Base-by-base conservation (phyloP, 768 basidiomycete genomes). In the Porphyrellus cyaneotinctus region DNA sequence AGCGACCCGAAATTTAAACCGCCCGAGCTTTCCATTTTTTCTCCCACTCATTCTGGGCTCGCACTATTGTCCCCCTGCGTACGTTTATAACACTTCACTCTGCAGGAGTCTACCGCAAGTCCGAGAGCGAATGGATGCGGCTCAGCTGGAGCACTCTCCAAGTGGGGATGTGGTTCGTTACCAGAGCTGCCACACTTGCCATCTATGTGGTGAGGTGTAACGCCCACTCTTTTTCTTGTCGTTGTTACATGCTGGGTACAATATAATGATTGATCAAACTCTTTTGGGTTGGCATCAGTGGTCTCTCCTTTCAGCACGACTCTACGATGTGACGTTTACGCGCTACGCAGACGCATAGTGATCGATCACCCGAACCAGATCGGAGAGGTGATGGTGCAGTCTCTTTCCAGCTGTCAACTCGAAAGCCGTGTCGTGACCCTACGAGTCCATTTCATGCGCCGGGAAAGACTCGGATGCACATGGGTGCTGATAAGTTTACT, bases 21-120 rank as follows among this genome's bases (percentile, higher is more conserved):
- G 4, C 18, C 17, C 14, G 2, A 0, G 9, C 31, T 9, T 8
- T 32, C 31, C 8, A 0, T 36, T 50, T 53, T 49, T 45, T 22
- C 28, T 49, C 10, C 45, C 63, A 63, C 66, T 69, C 64, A 69
- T 69, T 65, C 47, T 26, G 69, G 67, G 69, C 68, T 65, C 55
- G 69, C 69, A 70, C 67, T 69, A 70, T 69, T 69, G 68, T 69
- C 68, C 68, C 63, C 69, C 65, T 69, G 69, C 61, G 53, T 47
- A n/a, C 35, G 49, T 46, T 43, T 23, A 36, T 55, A 6, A 3
- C 20, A 7, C 20, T 11, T 48, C 22, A 43, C 39, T 50, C 44
- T 59, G 67, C 69, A 69, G 68, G 68, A 69, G 68, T 64, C 68
- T 69, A 69, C 68, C 65, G 68, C 65, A 57, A 51, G 68, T 69